Base-by-base conservation (phyloP, 2,329 filamentous ascomycete species). In the Penicillium oxalicum region DNA sequence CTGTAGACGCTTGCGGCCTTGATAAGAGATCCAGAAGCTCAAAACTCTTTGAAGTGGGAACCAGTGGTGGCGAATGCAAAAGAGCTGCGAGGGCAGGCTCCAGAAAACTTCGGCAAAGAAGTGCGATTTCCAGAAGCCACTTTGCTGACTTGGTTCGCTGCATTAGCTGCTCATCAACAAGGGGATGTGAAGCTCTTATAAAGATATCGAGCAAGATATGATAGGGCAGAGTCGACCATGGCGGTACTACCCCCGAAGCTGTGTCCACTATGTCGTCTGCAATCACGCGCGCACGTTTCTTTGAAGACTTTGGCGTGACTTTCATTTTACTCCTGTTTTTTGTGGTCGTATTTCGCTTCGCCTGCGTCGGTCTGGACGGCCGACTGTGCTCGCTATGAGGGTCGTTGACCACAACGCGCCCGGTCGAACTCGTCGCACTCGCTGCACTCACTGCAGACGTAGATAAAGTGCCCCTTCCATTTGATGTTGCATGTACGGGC, bases 81-180 rank as follows among this genome's bases (percentile, higher is more conserved):
- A 94, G 74, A 1, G 81, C 84, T 4, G 82, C 82, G 44, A 93
- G 68, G 1, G 87, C 87, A 4, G 88, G 85, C 58, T 90, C 87
- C 0, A 79, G 71, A 49, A 91, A 88, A 2, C 75, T 66, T 44
- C 75, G 79, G 57, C 84, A 91, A 12, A 82, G 70, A 2, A 77
- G 74, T 33, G 86, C 81, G 39, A 79, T 71, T n/a, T 75, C 73
- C 8, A 86, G 67, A 5, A 94, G 77, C 85, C 85, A 89, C 50
- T 62, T 61, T 8, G 60, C 60, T 1, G 67, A 64, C 33, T 53
- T 52, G 12, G 57, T 53, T 32, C 63, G 59, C 9, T 42, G 52
- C 4, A 48, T 51, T 11, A 52, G 52, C n/a, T 54, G 57, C 41
- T 65, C 59, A 58, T 75, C 58, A 12, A 77, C 73, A 12, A 86